A percentile compares a stretch with the other conserved stretches of the same genome.
Evolutionary conservation across 192 early-diverging fungal genomes (phyloP).

Genomic region (Helicostylum pulchrum): DNA sequence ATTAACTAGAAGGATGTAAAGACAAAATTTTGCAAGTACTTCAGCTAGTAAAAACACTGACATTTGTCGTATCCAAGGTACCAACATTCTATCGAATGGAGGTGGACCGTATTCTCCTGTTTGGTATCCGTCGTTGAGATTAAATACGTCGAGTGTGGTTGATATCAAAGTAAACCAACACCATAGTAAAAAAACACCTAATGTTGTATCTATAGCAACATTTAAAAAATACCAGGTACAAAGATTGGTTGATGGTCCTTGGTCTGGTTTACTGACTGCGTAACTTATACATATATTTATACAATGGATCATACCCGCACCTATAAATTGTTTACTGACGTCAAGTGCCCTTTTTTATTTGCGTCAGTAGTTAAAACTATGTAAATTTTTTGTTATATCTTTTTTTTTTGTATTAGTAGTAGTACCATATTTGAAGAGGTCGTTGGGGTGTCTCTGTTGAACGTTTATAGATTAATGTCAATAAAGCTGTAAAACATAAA

Average conservation of each 20-base stretch:
- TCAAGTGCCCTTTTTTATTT: conserved; percentile 55
- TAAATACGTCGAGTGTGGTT: conserved; percentile 27
- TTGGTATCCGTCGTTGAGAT: conserved; percentile 47
- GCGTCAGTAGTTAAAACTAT: not conserved
- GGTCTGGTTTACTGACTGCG: conserved; percentile 49
- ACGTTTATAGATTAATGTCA: conserved; percentile 68
- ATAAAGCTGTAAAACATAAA: conserved; percentile 65
- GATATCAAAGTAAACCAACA: conserved; percentile 50
- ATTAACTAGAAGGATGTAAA: conserved; percentile 51
- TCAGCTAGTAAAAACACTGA: conserved; percentile 60
- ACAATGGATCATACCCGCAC: conserved; percentile 64
- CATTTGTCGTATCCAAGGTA: conserved; percentile 63
- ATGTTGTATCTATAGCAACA: conserved; percentile 70
- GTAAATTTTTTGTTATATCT: too few species aligned
- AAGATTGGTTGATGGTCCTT: conserved; percentile 54
- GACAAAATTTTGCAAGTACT: conserved; percentile 65
- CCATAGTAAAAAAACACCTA: conserved; percentile 71
- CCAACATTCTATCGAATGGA: conserved; percentile 43
- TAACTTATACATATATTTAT: conserved; percentile 64
- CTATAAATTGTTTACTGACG: conserved; percentile 72
- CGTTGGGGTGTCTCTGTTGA: conserved; percentile 64
- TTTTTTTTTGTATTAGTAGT: not conserved
- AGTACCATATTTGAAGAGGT: conserved; percentile 62
- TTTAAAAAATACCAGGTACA: conserved; percentile 77
- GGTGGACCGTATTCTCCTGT: conserved; percentile 73